These are phyloP conservation scores for Kwoniella bestiolae DNA, from an alignment of 768 basidiomycete species.

Conservation along the genomic window DNA sequence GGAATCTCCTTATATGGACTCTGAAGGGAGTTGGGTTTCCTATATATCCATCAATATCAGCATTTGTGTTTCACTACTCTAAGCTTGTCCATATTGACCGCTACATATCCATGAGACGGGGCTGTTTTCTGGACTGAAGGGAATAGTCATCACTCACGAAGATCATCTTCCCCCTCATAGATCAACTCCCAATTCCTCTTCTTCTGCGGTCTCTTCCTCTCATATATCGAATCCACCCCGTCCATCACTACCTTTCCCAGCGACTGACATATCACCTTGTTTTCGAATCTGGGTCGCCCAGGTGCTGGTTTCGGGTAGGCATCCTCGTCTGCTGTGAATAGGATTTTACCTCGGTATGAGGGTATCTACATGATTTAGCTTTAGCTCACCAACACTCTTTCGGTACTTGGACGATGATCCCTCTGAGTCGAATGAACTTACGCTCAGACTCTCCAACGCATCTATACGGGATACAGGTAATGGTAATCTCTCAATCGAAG, in stretches of 20 bases:
- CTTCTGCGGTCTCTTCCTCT: constrained; percentile 28
- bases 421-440: constrained; percentile 9
- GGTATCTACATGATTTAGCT: constrained; percentile 15
- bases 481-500: constrained; percentile 80
- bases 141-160: constrained; percentile 10
- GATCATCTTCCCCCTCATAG: constrained; percentile 18
- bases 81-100: no score
- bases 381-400: not conserved
- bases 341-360: constrained; percentile 31
- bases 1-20: constrained; percentile 31
- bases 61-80: no score
- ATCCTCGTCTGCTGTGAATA: constrained; percentile 39
- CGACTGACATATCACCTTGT: constrained; percentile 22
- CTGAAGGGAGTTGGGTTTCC: constrained; percentile 17
- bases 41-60: not conserved
- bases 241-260: constrained; percentile 34
- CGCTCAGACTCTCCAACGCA: constrained; percentile 60
- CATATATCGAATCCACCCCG: constrained; percentile 39
- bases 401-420: not conserved
- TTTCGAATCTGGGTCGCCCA: constrained; percentile 25
- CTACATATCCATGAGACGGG: no score
- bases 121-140: no score
- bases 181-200: constrained; percentile 43
- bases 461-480: constrained; percentile 69
- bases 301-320: constrained; percentile 40